Evolutionary conservation across 331 rosid genomes (phyloP).

Genomic region (Quercus phellos): DNA sequence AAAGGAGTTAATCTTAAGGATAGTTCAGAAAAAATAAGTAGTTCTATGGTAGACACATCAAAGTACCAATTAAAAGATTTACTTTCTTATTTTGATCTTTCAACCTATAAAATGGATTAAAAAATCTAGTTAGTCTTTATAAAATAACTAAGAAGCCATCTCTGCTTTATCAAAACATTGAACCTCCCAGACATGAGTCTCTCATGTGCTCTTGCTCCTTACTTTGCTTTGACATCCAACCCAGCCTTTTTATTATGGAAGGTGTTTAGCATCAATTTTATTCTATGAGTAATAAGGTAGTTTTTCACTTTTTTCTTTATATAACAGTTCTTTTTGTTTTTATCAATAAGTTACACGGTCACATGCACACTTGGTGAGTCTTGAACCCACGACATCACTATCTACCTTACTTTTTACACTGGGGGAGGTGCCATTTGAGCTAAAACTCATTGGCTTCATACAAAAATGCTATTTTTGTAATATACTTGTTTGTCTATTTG

Average conservation of each 20-base stretch:
- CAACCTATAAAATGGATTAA: neutral
- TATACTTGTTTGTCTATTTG: too few relatives aligned
- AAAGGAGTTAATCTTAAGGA: neutral
- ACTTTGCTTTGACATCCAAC: neutral
- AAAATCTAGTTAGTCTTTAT: neutral
- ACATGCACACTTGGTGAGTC: too few relatives aligned
- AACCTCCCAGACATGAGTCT: neutral
- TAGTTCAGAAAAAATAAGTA: neutral
- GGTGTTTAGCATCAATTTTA: neutral
- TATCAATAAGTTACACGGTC: too few relatives aligned
- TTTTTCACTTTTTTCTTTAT: slow-evolving; percentile 2
- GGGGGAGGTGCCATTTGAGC: too few relatives aligned
- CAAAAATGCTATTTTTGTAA: too few relatives aligned
- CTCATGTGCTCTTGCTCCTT: neutral
- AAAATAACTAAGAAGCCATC: neutral
- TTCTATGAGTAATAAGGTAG: neutral
- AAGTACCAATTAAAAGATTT: neutral
- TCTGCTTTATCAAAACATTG: neutral
- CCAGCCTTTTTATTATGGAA: neutral
- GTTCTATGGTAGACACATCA: neutral
- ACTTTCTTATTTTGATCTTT: too few relatives aligned
- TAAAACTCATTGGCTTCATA: too few relatives aligned
- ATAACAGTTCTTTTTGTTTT: too few relatives aligned
- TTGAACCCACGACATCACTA: too few relatives aligned
- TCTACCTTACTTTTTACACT: too few relatives aligned